Evolutionary conservation across 257 asterid species (phyloP).

Genomic region (Coffea eugenioides): DNA sequence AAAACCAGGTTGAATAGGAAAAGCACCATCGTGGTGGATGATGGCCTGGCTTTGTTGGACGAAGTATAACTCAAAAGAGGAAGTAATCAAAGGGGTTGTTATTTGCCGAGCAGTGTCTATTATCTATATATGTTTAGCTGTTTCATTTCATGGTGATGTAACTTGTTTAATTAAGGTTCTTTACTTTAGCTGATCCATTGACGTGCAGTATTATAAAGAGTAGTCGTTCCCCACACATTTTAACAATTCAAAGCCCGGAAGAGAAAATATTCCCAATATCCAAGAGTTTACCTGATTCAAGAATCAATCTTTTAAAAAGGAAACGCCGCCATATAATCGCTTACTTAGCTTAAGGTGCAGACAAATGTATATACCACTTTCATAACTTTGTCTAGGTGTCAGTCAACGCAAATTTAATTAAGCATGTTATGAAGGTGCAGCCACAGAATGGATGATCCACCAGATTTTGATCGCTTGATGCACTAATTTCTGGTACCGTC

Average conservation of each 20-base stretch:
- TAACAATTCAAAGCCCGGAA: constrained; percentile 40
- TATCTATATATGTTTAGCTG: not conserved
- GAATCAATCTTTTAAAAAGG: not conserved
- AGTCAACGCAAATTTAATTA: not conserved
- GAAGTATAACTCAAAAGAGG: constrained; percentile 15
- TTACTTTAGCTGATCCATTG: not conserved
- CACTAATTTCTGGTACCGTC: not conserved
- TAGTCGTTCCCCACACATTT: constrained; percentile 46
- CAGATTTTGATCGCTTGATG: not conserved
- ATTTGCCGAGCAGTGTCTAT: constrained; percentile 4
- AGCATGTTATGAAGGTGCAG: not conserved
- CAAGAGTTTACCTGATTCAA: no score
- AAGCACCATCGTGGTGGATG: constrained; percentile 34
- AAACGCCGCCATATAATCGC: constrained; percentile 12
- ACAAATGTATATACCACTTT: no score
- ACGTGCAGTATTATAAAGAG: constrained; percentile 22
- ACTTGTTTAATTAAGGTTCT: constrained; percentile 25
- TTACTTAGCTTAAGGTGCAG: no score
- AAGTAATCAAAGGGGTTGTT: constrained; percentile 10
- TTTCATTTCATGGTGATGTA: not conserved
- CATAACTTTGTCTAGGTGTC: no score
- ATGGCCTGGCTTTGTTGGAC: not conserved
- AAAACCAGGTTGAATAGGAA: constrained; percentile 51
- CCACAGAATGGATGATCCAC: not conserved
- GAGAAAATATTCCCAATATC: constrained; percentile 16